Evolutionary conservation across 163 green algal genomes (phyloP).

Genomic region (Prototheca wickerhamii): DNA sequence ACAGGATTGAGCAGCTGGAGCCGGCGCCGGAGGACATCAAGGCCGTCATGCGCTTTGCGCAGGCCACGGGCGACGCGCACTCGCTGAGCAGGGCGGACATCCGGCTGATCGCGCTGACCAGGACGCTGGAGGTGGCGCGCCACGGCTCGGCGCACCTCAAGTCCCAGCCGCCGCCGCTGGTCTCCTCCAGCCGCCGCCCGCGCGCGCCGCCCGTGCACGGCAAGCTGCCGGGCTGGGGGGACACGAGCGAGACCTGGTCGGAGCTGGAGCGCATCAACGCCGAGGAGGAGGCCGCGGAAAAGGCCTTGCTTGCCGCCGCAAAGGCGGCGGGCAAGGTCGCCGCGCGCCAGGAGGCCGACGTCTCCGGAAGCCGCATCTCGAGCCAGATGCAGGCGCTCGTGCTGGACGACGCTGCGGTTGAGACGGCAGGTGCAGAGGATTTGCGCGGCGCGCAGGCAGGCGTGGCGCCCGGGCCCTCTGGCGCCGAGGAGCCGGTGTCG

Average conservation of each 20-base stretch:
- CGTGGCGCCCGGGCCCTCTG: no score
- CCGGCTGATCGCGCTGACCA: conserved; percentile 72
- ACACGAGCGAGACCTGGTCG: conserved; percentile 61
- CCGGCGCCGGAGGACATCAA: conserved; percentile 66
- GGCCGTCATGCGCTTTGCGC: conserved; percentile 71
- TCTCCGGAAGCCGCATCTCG: conserved; percentile 21
- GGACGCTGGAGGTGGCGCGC: conserved; percentile 60
- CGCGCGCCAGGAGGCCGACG: not conserved
- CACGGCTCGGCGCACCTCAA: conserved; percentile 57
- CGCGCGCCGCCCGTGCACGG: conserved; percentile 16
- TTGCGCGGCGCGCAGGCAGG: not conserved
- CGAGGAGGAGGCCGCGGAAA: conserved; percentile 37
- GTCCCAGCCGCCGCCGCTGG: conserved; percentile 16
- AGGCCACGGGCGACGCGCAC: conserved; percentile 76
- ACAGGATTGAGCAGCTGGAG: conserved; percentile 53
- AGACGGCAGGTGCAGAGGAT: not conserved
- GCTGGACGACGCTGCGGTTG: conserved; percentile 8
- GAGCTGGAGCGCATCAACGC: conserved; percentile 59
- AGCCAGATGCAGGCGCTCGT: conserved; percentile 16
- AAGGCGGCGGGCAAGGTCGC: not conserved
- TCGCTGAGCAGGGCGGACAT: conserved; percentile 71
- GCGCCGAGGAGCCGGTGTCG: no score
- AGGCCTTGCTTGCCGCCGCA: not conserved
- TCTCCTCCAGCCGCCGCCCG: no score
- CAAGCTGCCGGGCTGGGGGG: conserved; percentile 72